Evolutionary conservation across 2,329 filamentous ascomycete species (phyloP).

Genomic region (Ophioceras dolichostomum): DNA sequence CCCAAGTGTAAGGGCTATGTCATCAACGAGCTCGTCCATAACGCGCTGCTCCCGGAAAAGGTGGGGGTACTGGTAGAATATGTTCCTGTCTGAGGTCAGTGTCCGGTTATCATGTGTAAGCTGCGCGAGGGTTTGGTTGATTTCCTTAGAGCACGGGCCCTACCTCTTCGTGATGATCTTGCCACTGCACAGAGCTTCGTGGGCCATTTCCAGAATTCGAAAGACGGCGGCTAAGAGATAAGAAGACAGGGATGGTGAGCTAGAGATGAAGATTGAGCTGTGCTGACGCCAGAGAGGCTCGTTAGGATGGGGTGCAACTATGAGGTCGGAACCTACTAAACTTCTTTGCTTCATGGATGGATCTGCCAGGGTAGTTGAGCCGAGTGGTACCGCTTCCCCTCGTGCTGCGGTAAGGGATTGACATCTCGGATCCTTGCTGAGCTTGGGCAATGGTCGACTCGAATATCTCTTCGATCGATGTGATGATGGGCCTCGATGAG

Average conservation of each 20-base stretch:
- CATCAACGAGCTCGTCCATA: slow-evolving; percentile 63
- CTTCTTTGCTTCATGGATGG: slow-evolving; percentile 31
- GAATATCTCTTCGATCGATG: slow-evolving; percentile 43
- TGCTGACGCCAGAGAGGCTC: background rate
- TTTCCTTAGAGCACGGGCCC: slow-evolving; percentile 5
- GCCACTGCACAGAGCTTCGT: slow-evolving; percentile 43
- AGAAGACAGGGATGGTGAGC: background rate
- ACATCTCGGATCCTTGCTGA: background rate
- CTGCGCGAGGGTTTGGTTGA: no score
- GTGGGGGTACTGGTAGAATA: slow-evolving; percentile 66
- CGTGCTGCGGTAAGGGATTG: background rate
- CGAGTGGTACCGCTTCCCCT: slow-evolving; percentile 1
- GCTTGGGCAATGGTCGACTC: slow-evolving; percentile 37
- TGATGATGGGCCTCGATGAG: no score
- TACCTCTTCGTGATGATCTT: slow-evolving; percentile 51
- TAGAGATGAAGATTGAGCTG: slow-evolving; percentile 1
- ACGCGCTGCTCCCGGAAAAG: slow-evolving; percentile 57
- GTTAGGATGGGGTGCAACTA: background rate
- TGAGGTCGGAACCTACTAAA: slow-evolving; percentile 28
- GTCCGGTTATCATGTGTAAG: no score
- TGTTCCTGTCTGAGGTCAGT: slow-evolving; percentile 41
- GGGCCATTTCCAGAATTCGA: slow-evolving; percentile 45
- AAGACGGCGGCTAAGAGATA: slow-evolving; percentile 36
- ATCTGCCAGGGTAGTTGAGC: slow-evolving; percentile 34
- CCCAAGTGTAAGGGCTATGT: slow-evolving; percentile 58